Evolutionary conservation across 2,329 filamentous ascomycete genomes (phyloP).

Genomic region (Hypoxylon sp.): DNA sequence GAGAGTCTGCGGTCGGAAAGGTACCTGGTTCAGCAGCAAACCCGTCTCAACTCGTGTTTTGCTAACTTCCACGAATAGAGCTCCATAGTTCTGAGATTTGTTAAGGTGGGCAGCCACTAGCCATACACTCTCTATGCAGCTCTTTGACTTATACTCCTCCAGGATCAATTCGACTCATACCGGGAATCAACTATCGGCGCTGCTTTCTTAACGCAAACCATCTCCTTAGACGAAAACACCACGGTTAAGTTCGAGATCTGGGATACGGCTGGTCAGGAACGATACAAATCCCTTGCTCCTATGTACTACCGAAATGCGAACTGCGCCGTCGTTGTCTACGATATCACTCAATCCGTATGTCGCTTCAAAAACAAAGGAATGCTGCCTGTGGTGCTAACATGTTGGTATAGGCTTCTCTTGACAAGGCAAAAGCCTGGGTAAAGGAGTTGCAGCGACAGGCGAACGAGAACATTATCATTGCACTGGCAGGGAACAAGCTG

Average conservation of each 20-base stretch:
- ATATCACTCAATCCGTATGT: slow-evolving; percentile 97
- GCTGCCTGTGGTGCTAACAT: slow-evolving; percentile 45
- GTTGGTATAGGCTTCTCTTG: slow-evolving; percentile 81
- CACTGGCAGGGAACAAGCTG: slow-evolving; percentile 96
- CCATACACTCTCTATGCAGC: slow-evolving; percentile 14
- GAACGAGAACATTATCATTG: slow-evolving; percentile 99
- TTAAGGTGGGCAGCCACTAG: slow-evolving; percentile 75
- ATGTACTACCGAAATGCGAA: slow-evolving; percentile 99
- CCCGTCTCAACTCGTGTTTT: slow-evolving; percentile 38
- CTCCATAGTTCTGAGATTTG: slow-evolving; percentile 96
- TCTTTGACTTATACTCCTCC: slow-evolving; percentile 29
- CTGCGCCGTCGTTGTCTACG: slow-evolving; percentile 98
- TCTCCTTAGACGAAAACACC: slow-evolving; percentile 96
- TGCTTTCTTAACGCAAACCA: slow-evolving; percentile 98
- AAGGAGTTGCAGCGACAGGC: slow-evolving; percentile 98
- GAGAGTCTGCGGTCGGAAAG: slow-evolving; percentile 99
- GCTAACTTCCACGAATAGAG: slow-evolving; percentile 69
- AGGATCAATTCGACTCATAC: slow-evolving; percentile 99
- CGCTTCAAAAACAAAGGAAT: slow-evolving; percentile 23
- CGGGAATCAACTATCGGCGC: slow-evolving; percentile 98
- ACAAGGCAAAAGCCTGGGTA: slow-evolving; percentile 99
- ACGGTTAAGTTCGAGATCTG: slow-evolving; percentile 99
- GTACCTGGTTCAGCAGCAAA: slow-evolving; percentile 59
- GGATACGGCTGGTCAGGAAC: slow-evolving; percentile 98
- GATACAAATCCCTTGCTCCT: slow-evolving; percentile 97